A percentile compares a stretch with the other conserved stretches of the same genome.
Evolutionary conservation across 345 rosid species (phyloP).

Genomic region (Euphorbia peplus): DNA sequence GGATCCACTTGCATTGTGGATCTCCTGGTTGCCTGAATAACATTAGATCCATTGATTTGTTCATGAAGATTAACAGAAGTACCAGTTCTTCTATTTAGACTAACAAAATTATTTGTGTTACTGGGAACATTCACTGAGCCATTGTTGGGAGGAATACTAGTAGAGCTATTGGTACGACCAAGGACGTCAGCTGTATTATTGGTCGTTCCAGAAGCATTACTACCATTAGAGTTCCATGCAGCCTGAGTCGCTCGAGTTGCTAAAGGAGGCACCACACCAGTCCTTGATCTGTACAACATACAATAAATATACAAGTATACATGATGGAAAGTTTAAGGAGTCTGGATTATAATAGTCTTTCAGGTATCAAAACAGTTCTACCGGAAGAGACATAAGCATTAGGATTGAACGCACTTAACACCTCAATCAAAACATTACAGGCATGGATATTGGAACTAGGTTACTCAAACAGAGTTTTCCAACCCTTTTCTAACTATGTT

Average conservation of each 20-base stretch:
- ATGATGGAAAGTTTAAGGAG: background rate
- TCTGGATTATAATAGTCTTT: background rate
- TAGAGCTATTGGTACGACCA: constrained; percentile 3
- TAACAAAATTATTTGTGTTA: background rate
- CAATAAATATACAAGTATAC: background rate
- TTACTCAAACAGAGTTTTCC: background rate
- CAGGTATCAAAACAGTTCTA: background rate
- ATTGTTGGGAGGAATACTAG: background rate
- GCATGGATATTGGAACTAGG: background rate
- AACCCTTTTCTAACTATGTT: background rate
- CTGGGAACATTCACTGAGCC: constrained; percentile 4
- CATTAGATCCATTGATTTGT: constrained; percentile 5
- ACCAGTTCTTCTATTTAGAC: background rate
- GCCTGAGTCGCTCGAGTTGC: constrained; percentile 79
- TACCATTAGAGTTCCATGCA: constrained; percentile 61
- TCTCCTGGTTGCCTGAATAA: constrained; percentile 14
- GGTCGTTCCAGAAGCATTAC: constrained; percentile 23
- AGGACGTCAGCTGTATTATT: constrained; percentile 4
- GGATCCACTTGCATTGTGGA: constrained; percentile 33
- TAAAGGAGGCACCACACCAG: constrained; percentile 57
- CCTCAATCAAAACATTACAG: background rate
- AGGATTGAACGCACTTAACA: constrained; percentile 4
- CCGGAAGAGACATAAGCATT: background rate
- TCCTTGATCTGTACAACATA: constrained; percentile 52
- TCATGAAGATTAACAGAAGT: constrained; percentile 4